phyloP scores from a whole-genome alignment of 768 basidiomycete genomes.

The Termitomyces sp. region DNA sequence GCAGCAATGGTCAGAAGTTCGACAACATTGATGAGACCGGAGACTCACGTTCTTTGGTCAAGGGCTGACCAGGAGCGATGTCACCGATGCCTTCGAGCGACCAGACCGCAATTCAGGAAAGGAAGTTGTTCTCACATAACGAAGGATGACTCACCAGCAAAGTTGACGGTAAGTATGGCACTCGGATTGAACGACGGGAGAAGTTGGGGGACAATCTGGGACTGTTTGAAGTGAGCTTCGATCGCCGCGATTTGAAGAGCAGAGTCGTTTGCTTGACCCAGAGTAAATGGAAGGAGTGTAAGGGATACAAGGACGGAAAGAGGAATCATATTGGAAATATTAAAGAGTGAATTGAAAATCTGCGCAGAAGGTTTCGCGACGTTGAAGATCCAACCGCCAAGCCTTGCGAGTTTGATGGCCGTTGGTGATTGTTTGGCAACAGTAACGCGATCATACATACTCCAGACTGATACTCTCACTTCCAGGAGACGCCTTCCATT shows the following conservation, averaged over 20 bases:
- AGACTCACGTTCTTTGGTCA: conserved; percentile 53
- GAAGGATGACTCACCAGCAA: conserved; percentile 24
- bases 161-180: conserved; percentile 53
- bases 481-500: background rate
- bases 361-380: too few species aligned
- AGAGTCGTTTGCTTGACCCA: conserved; percentile 40
- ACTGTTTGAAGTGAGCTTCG: conserved; percentile 62
- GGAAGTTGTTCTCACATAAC: background rate
- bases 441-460: background rate
- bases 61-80: conserved; percentile 51
- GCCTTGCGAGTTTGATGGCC: too few species aligned
- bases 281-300: conserved; percentile 35
- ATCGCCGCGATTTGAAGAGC: conserved; percentile 49
- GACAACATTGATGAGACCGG: background rate
- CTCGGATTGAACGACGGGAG: conserved; percentile 55
- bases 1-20: conserved; percentile 3
- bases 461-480: background rate
- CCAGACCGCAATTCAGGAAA: background rate
- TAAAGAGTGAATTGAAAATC: background rate
- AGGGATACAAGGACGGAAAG: conserved; percentile 29
- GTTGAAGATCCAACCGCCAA: too few species aligned
- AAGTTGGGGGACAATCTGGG: conserved; percentile 58
- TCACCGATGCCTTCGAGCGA: conserved; percentile 33
- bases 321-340: conserved; percentile 23
- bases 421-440: conserved; percentile 8